Conservation (phyloP, 2,329 filamentous ascomycete genomes). For the Sclerotinia trifoliorum region DNA sequence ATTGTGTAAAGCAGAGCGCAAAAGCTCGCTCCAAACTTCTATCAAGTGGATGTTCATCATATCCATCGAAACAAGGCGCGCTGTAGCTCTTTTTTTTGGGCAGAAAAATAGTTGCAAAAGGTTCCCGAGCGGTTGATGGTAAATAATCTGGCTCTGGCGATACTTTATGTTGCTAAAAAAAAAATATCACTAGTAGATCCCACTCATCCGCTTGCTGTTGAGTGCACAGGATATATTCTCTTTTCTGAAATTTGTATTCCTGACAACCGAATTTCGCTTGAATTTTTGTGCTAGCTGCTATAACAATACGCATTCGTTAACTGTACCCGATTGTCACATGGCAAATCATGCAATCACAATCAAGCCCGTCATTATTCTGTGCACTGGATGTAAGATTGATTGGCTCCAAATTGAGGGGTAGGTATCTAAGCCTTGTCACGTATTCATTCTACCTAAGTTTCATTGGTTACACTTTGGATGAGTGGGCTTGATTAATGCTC, state of each 20-base stretch:
- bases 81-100: neutral
- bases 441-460: neutral
- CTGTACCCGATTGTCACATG: too few species aligned
- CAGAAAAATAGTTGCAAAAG: neutral
- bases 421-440: neutral
- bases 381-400: neutral
- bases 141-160: neutral
- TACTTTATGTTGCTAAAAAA: neutral
- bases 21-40: constrained; percentile 9
- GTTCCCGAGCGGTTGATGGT: neutral
- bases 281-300: neutral
- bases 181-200: neutral
- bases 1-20: constrained; percentile 2
- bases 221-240: neutral
- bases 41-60: neutral
- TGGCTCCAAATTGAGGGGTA: neutral
- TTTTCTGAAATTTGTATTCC: too few species aligned
- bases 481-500: neutral
- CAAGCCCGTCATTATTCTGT: neutral
- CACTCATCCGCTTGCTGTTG: neutral
- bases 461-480: too few species aligned
- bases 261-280: neutral
- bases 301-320: neutral
- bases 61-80: neutral
- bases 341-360: neutral